phyloP scores from a whole-genome alignment of 2,329 filamentous ascomycete genomes.

The Calonectria honghensis region DNA sequence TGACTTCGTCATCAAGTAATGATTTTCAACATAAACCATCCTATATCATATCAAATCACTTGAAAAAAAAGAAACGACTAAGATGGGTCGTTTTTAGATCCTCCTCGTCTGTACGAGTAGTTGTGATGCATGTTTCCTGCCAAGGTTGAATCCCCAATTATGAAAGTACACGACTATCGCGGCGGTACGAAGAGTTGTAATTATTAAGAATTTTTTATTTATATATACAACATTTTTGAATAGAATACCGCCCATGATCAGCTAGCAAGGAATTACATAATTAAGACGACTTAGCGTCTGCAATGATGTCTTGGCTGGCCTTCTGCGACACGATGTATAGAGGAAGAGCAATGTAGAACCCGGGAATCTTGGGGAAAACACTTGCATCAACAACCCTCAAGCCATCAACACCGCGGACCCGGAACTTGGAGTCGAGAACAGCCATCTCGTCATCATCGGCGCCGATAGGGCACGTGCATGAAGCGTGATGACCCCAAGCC shows the following conservation, averaged over 20 bases:
- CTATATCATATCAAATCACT: neutral
- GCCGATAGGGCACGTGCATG: slow-evolving; percentile 74
- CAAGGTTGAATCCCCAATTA: neutral
- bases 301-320: slow-evolving; percentile 64
- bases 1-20: too few relatives aligned
- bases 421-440: slow-evolving; percentile 75
- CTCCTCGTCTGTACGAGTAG: too few relatives aligned
- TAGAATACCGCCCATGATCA: neutral
- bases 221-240: neutral
- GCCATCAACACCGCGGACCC: slow-evolving; percentile 72
- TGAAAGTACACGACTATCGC: neutral
- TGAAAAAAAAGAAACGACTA: neutral
- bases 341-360: slow-evolving; percentile 47
- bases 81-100: neutral
- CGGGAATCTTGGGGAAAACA: slow-evolving; percentile 64
- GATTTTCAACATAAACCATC: too few relatives aligned
- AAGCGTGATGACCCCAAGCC: slow-evolving; percentile 68
- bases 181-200: neutral
- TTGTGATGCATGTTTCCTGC: neutral
- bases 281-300: slow-evolving; percentile 38
- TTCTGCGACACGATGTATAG: slow-evolving; percentile 72
- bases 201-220: neutral
- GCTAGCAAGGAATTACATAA: neutral
- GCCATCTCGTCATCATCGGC: slow-evolving; percentile 71
- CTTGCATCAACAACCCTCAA: slow-evolving; percentile 78